phyloP scores from a whole-genome alignment of 2,329 filamentous ascomycete species.

The Epichloe brachyelytri region DNA sequence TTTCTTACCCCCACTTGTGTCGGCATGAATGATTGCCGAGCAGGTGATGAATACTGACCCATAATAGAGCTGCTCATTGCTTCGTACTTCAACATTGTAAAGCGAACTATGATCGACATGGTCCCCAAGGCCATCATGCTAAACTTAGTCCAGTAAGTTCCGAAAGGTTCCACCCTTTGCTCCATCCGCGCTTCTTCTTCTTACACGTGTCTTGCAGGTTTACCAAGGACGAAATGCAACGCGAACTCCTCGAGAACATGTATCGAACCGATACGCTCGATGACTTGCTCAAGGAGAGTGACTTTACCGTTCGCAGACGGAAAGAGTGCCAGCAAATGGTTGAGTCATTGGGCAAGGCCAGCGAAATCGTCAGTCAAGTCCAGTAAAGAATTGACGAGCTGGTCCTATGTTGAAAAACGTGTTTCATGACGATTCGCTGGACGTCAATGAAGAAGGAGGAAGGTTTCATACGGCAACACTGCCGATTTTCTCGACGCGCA shows the following conservation, averaged over 20 bases:
- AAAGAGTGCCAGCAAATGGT: conserved; percentile 99
- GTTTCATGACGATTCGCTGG: neutral
- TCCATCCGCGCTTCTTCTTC: neutral
- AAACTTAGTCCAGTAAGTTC: conserved; percentile 78
- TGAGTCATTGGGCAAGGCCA: conserved; percentile 76
- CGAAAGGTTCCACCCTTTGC: neutral
- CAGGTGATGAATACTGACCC: neutral
- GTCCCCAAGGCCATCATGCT: conserved; percentile 99
- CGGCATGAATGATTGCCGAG: neutral
- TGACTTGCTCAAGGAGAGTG: conserved; percentile 91
- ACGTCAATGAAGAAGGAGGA: neutral
- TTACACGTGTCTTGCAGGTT: conserved; percentile 38
- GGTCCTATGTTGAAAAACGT: neutral
- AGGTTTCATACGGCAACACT: neutral
- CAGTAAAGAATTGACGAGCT: conserved; percentile 29
- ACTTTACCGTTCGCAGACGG: conserved; percentile 85
- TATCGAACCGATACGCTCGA: conserved; percentile 85
- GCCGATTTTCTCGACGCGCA: neutral
- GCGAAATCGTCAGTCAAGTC: conserved; percentile 85
- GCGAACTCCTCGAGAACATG: conserved; percentile 93
- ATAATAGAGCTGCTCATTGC: conserved; percentile 74
- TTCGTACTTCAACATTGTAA: conserved; percentile 97
- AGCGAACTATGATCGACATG: conserved; percentile 99
- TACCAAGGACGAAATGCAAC: conserved; percentile 97
- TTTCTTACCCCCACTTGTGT: neutral